A percentile compares a stretch with the other conserved stretches of the same genome.
Evolutionary conservation across 2,329 filamentous ascomycete species (phyloP).

Genomic region (Trichoderma pleuroti): DNA sequence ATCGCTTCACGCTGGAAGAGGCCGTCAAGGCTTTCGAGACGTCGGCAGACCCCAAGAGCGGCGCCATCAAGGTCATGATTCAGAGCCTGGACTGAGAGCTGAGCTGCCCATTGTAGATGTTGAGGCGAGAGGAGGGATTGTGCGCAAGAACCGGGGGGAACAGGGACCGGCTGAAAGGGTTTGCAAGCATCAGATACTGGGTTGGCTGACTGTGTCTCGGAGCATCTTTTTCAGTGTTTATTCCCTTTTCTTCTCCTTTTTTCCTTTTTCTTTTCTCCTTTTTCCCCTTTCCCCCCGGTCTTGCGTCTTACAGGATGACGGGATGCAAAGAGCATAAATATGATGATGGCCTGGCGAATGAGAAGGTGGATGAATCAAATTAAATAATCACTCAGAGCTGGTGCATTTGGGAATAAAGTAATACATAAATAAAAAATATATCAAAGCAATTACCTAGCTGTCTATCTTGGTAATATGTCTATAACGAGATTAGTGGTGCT

Average conservation of each 20-base stretch:
- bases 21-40: conserved; percentile 87
- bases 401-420: background rate
- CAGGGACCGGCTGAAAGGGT: background rate
- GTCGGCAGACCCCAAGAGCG: conserved; percentile 80
- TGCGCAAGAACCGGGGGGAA: background rate
- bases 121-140: background rate
- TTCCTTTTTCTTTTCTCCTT: background rate
- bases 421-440: background rate
- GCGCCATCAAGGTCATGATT: conserved; percentile 97
- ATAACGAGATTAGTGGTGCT: background rate
- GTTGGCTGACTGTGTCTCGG: background rate
- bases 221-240: background rate
- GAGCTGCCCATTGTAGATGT: background rate
- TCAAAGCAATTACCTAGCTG: background rate
- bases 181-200: background rate
- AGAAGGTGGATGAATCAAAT: background rate
- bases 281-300: background rate
- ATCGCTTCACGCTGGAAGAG: conserved; percentile 81
- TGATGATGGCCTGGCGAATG: background rate
- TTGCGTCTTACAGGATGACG: background rate
- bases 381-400: background rate
- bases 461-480: background rate
- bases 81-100: conserved; percentile 55
- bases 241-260: background rate
- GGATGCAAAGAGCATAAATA: background rate